A percentile compares a stretch with the other conserved stretches of the same genome.
These are phyloP conservation scores for Leptosphaerulina australis DNA, from an alignment of 2,329 filamentous ascomycete genomes.

Conservation along the genomic window DNA sequence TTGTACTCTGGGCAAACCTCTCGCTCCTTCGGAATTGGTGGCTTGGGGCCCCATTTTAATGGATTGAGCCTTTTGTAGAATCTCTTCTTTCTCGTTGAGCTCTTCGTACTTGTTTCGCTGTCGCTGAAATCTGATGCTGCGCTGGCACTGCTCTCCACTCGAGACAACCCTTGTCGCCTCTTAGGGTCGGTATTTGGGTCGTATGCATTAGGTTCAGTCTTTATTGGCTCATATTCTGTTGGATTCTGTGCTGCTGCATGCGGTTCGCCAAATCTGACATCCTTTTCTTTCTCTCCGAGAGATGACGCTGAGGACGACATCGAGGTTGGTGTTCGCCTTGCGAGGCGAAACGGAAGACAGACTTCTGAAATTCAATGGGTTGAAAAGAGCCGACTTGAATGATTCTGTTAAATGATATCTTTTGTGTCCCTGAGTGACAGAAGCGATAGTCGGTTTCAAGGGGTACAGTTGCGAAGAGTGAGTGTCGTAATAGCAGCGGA, in stretches of 20 bases:
- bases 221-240: constrained; percentile 50
- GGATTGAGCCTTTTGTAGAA: constrained; percentile 66
- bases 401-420: neutral
- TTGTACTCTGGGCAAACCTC: constrained; percentile 70
- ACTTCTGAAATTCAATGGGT: constrained; percentile 1
- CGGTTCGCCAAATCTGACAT: constrained; percentile 44
- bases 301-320: constrained; percentile 35
- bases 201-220: constrained; percentile 43
- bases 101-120: constrained; percentile 36
- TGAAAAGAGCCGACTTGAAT: neutral
- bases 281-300: constrained; percentile 46
- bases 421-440: neutral
- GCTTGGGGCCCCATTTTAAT: constrained; percentile 56
- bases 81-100: constrained; percentile 50
- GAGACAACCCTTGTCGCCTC: constrained; percentile 27
- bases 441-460: constrained; percentile 1
- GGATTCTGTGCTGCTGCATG: constrained; percentile 42
- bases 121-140: constrained; percentile 40
- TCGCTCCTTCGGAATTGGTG: constrained; percentile 62
- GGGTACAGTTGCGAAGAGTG: neutral
- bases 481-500: constrained; percentile 1
- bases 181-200: constrained; percentile 14
- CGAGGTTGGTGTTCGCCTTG: neutral
- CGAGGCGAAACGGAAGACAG: constrained; percentile 1
- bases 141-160: constrained; percentile 38